These are phyloP conservation scores for Aspergillus sp. DNA, from an alignment of 2,329 filamentous ascomycete species.

Conservation along the genomic window DNA sequence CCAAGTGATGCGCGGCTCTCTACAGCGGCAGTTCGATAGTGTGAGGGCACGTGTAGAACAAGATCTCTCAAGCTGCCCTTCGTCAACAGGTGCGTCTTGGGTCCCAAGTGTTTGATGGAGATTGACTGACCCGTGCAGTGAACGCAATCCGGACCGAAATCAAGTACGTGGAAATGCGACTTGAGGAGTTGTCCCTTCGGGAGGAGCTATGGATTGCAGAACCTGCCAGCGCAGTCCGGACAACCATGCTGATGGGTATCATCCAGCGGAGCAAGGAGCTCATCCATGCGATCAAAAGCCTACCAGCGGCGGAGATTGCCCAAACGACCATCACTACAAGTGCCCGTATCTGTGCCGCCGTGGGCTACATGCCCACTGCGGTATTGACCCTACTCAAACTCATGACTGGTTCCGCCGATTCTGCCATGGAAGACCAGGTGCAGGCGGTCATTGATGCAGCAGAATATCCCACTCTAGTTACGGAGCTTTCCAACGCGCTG, in stretches of 20 bases:
- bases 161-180: slow-evolving; percentile 17
- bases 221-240: slow-evolving; percentile 13
- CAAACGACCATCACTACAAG: not conserved
- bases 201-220: slow-evolving; percentile 21
- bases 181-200: slow-evolving; percentile 19
- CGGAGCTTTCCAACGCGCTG: slow-evolving; percentile 4
- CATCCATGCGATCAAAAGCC: slow-evolving; percentile 9
- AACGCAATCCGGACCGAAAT: slow-evolving; percentile 18
- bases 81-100: slow-evolving; percentile 11
- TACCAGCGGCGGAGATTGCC: not conserved
- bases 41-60: slow-evolving; percentile 8
- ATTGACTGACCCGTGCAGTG: slow-evolving; percentile 6
- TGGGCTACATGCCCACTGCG: not conserved
- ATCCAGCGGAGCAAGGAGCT: slow-evolving; percentile 20
- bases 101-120: not conserved
- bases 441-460: not conserved
- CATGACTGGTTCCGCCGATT: not conserved
- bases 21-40: slow-evolving; percentile 15
- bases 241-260: slow-evolving; percentile 18
- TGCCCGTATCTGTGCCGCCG: not conserved
- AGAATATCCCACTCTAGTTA: slow-evolving; percentile 1
- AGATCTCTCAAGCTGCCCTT: slow-evolving; percentile 8
- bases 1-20: slow-evolving; percentile 10
- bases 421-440: not conserved
- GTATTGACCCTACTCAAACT: not conserved